Base-by-base conservation (phyloP, 202 grass and related monocot genomes). In the Eragrostis tef region DNA sequence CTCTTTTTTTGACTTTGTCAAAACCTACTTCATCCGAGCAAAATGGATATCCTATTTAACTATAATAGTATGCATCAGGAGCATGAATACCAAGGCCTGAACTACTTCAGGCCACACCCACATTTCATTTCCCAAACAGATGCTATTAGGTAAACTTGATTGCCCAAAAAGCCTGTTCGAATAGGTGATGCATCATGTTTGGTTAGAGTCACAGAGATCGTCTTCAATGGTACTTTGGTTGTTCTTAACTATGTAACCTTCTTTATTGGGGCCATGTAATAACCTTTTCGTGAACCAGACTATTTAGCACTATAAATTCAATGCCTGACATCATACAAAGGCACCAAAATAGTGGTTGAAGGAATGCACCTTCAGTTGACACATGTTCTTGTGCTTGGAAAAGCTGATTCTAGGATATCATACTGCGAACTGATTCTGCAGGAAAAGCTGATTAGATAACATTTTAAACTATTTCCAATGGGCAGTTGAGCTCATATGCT, bases 401-500 rank as follows among this genome's bases (percentile, higher is more conserved):
- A 51, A 14, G 19, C n/a, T 80, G 29, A 27, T 69, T 51, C 7
- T 52, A 79, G 36, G 7, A 44, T 84, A 19, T 65, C 24, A 22
- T 77, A 41, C 24, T 36, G 70, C 42, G 34, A 53, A 39, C 65
- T 7, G 20, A 71, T 64, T 43, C 21, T 52, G 3, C 53, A 29
- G 29, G 26, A 6, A 71, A 71, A 71, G 36, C 41, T 26, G 66
- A 47, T 19, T 58, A 70, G 10, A 78, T 74, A 85, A 71, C 62
- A 43, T 80, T 72, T 74, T 19, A 19, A 64, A 57, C 62, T 77
- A 71, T 88, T 66, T 76, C 27, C 53, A 82, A 53, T 83, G 81
- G 83, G 79, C 79, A 98, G 96, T 78, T 95, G 87, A 95, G 92
- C 91, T 98, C 96, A 59, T 95, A 93, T 83, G 96, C 90, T 66